Evolutionary conservation across 495 filamentous ascomycete genomes (phyloP).

Genomic region (Aspergillus bertholletiae): DNA sequence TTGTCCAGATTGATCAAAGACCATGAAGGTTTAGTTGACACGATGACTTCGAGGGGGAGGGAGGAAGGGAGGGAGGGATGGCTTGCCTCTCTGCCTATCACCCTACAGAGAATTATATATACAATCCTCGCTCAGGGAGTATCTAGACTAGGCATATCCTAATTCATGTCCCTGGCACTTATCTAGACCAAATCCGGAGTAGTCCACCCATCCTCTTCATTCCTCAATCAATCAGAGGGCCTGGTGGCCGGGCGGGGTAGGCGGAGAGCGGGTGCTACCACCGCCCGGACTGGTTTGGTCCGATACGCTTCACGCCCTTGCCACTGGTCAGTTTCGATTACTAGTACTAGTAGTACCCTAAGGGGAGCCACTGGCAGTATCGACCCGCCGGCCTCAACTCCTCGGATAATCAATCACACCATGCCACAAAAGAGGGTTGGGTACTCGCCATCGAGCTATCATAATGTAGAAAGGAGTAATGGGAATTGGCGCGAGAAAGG

Average conservation of each 20-base stretch:
- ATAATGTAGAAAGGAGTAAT: too few relatives aligned
- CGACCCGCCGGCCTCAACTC: too few relatives aligned
- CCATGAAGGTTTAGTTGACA: too few relatives aligned
- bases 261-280: conserved; percentile 11
- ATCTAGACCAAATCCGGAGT: not conserved
- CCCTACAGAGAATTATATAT: not conserved
- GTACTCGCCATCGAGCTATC: too few relatives aligned
- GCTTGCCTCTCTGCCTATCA: not conserved
- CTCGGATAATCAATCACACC: too few relatives aligned
- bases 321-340: not conserved
- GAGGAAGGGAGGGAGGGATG: not conserved
- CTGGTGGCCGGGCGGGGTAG: not conserved
- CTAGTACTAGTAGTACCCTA: too few relatives aligned
- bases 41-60: too few relatives aligned
- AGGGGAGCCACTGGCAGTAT: too few relatives aligned
- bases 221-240: not conserved
- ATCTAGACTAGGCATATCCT: not conserved
- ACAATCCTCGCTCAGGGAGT: too few relatives aligned
- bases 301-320: conserved; percentile 7
- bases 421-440: too few relatives aligned
- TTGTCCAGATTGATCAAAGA: too few relatives aligned
- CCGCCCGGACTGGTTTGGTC: conserved; percentile 20
- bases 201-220: not conserved
- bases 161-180: not conserved
- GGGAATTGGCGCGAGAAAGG: too few relatives aligned